Base-by-base conservation (phyloP, 2,329 filamentous ascomycete species). In the Colletotrichum musicola region DNA sequence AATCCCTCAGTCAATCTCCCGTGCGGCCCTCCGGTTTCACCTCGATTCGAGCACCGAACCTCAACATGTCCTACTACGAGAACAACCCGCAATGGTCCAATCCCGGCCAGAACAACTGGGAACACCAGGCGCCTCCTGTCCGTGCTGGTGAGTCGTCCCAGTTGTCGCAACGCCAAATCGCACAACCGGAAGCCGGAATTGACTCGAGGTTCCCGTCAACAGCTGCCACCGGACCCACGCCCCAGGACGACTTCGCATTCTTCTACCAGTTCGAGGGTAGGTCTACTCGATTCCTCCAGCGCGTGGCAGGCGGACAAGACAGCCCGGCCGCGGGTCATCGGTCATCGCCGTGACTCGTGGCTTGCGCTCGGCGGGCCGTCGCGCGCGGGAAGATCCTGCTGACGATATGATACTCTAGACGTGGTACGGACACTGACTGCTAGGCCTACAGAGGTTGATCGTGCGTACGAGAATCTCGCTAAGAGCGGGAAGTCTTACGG, bases 401-500 rank as follows among this genome's bases (percentile, higher is more conserved):
- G 56, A 72, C 63, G 27, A 69, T 35, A 27, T 60, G 50, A 60
- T 53, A 35, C 18, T 47, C 3, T 65, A 71, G 68, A 71, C 42
- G 70, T 71, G 49, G 68, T 68, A 49, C 68, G 70, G 64, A 71
- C 68, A 65, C 70, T 71, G 61, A 71, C 70, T 69, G 70, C 68
- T 55, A 71, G 70, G 71, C 62, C 72, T 73, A 58, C 77, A 97
- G 96, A 99, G 89, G 94, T 99, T 75, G 96, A 98, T 73, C 92
- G 95, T 79, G 95, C 95, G 74, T 90, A 95, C 77, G 96, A 98
- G 77, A 98, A 98, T 81, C 88, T 99, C 70, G 88, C 95, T 77
- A 98, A 98, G 88, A 97, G 95, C 80, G 95, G 95, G 77, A 98
- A 98, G 86, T 91, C 95, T 83, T 96, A 95, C 82, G 89, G 87